Evolutionary conservation across 805 yeast genomes (phyloP).

Genomic region (Kazachstania bromeliacearum): DNA sequence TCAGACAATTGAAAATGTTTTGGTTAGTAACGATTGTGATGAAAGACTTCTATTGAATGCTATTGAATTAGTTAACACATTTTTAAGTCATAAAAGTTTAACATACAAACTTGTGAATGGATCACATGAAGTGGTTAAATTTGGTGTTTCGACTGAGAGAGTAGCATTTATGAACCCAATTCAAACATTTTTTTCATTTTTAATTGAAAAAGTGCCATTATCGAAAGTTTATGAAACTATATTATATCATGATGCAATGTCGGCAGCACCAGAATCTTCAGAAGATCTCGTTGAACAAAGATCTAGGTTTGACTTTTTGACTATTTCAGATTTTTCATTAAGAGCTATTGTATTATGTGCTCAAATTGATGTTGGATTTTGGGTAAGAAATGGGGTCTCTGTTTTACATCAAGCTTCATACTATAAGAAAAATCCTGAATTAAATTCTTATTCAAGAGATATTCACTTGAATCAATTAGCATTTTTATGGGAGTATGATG

Average conservation of each 20-base stretch:
- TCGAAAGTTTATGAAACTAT: conserved; percentile 16
- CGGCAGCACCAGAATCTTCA: conserved; percentile 2
- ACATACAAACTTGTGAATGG: conserved; percentile 19
- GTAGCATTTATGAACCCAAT: conserved; percentile 54
- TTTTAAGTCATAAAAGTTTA: conserved; percentile 20
- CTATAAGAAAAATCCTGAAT: conserved; percentile 39
- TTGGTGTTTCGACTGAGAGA: conserved; percentile 39
- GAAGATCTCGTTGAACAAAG: not conserved
- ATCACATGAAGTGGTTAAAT: conserved; percentile 25
- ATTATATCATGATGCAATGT: conserved; percentile 8
- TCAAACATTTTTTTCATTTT: conserved; percentile 42
- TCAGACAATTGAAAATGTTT: conserved; percentile 28
- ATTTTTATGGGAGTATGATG: conserved; percentile 42
- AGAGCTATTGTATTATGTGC: conserved; percentile 51
- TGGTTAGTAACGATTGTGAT: conserved; percentile 13
- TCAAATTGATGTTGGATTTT: conserved; percentile 54
- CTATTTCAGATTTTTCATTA: conserved; percentile 47
- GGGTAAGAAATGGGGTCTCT: conserved; percentile 66
- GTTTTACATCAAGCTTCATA: conserved; percentile 42
- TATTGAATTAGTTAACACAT: conserved; percentile 30
- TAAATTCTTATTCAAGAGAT: conserved; percentile 61
- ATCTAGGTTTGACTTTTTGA: conserved; percentile 31
- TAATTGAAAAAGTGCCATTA: conserved; percentile 25
- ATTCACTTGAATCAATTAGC: conserved; percentile 58
- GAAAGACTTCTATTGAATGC: conserved; percentile 23